Evolutionary conservation across 768 basidiomycete species (phyloP).

Genomic region (Hypsizygus marmoreus): DNA sequence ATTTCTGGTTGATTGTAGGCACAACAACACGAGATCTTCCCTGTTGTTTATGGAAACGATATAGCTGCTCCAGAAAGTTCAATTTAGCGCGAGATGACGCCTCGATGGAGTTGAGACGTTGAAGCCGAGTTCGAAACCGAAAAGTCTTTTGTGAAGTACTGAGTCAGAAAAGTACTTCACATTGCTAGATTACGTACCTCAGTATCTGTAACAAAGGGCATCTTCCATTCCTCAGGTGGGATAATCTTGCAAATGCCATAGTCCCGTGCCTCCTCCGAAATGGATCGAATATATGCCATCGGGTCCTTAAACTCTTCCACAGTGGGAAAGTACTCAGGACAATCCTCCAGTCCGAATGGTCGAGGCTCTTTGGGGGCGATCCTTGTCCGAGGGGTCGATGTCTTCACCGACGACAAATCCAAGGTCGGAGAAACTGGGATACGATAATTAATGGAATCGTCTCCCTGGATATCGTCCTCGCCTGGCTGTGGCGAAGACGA

Average conservation of each 20-base stretch:
- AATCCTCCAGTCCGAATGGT: constrained; percentile 86
- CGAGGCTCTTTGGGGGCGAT: constrained; percentile 49
- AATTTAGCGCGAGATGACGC: constrained; percentile 95
- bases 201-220: constrained; percentile 94
- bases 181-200: constrained; percentile 54
- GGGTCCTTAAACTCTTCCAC: constrained; percentile 93
- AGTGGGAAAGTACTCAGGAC: constrained; percentile 87
- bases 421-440: constrained; percentile 64
- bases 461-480: constrained; percentile 49
- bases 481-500: constrained; percentile 56
- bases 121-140: constrained; percentile 94
- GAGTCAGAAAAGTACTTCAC: constrained; percentile 45
- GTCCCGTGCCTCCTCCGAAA: constrained; percentile 66
- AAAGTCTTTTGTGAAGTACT: constrained; percentile 58
- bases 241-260: constrained; percentile 97
- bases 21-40: constrained; percentile 89
- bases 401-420: constrained; percentile 75
- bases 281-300: constrained; percentile 87
- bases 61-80: constrained; percentile 96
- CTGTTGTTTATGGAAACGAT: constrained; percentile 95
- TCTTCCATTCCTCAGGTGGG: constrained; percentile 91
- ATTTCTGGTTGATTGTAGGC: constrained; percentile 90
- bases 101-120: constrained; percentile 95
- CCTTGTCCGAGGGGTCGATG: constrained; percentile 48
- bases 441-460: constrained; percentile 53